A percentile compares a stretch with the other conserved stretches of the same genome.
Conservation (phyloP, 495 filamentous ascomycete species). For the Tuber indicum region DNA sequence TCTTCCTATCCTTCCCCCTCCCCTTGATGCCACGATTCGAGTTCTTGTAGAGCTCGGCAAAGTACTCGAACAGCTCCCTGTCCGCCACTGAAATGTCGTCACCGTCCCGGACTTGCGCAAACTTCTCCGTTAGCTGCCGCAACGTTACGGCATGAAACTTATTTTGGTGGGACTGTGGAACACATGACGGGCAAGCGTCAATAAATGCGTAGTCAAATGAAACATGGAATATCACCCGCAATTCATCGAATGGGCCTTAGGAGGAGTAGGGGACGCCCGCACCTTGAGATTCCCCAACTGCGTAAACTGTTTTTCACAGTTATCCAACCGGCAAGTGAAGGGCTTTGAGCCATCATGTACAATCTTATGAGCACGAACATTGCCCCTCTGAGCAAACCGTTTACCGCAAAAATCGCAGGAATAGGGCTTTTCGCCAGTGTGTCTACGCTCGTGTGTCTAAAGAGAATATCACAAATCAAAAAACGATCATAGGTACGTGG, state of each 20-base stretch:
- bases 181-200: constrained; percentile 20
- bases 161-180: constrained; percentile 77
- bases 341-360: constrained; percentile 72
- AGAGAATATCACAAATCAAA: constrained; percentile 10
- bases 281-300: constrained; percentile 88
- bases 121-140: constrained; percentile 63
- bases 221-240: constrained; percentile 1
- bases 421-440: constrained; percentile 84
- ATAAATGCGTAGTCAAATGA: constrained; percentile 7
- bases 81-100: constrained; percentile 61
- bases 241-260: constrained; percentile 4
- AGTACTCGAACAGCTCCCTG: constrained; percentile 77
- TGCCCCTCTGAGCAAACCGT: constrained; percentile 75
- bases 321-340: constrained; percentile 72
- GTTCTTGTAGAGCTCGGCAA: constrained; percentile 83
- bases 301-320: constrained; percentile 78
- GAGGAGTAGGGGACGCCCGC: constrained; percentile 23
- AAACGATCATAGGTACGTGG: constrained; percentile 14
- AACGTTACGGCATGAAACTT: constrained; percentile 76
- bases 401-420: constrained; percentile 75
- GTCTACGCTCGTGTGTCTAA: constrained; percentile 76
- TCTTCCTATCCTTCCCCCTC: constrained; percentile 72
- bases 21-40: constrained; percentile 92
- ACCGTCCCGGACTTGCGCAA: constrained; percentile 58
- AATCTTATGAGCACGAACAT: constrained; percentile 78